A percentile compares a stretch with the other conserved stretches of the same genome.
Evolutionary conservation across 2,329 filamentous ascomycete genomes (phyloP).

Genomic region (Alternaria sp.): DNA sequence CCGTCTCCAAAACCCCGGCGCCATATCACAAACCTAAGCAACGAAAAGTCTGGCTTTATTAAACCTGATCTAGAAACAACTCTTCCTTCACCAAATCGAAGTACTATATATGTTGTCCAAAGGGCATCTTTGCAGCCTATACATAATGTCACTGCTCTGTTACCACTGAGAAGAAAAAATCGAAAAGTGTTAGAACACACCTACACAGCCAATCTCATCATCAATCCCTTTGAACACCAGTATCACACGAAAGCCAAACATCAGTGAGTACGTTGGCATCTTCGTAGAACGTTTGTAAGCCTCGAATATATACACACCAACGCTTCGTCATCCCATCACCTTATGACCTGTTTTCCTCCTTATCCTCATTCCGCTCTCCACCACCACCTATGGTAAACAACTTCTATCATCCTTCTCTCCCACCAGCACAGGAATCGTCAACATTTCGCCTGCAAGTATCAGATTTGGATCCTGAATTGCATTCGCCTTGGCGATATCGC

Average conservation of each 20-base stretch:
- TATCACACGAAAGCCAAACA: too few relatives aligned
- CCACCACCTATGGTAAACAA: neutral
- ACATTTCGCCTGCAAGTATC: neutral
- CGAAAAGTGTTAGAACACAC: neutral
- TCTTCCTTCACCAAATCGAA: neutral
- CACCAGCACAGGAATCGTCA: neutral
- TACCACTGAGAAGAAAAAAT: neutral
- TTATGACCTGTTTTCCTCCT: neutral
- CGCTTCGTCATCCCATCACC: neutral
- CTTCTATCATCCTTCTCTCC: neutral
- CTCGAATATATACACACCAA: too few relatives aligned
- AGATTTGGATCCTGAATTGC: neutral
- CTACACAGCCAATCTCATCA: too few relatives aligned
- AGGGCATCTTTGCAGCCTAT: neutral
- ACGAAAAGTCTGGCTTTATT: neutral
- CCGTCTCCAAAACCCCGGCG: neutral
- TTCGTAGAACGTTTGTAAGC: too few relatives aligned
- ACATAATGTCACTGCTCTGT: neutral
- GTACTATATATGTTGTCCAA: neutral
- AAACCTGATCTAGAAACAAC: neutral
- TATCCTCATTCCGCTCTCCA: too few relatives aligned
- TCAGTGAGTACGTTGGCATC: too few relatives aligned
- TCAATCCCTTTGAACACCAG: too few relatives aligned
- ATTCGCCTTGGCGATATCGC: conserved; percentile 3
- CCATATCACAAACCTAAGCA: neutral